Conservation (phyloP, 768 basidiomycete species). For the Auricularia cornea region DNA sequence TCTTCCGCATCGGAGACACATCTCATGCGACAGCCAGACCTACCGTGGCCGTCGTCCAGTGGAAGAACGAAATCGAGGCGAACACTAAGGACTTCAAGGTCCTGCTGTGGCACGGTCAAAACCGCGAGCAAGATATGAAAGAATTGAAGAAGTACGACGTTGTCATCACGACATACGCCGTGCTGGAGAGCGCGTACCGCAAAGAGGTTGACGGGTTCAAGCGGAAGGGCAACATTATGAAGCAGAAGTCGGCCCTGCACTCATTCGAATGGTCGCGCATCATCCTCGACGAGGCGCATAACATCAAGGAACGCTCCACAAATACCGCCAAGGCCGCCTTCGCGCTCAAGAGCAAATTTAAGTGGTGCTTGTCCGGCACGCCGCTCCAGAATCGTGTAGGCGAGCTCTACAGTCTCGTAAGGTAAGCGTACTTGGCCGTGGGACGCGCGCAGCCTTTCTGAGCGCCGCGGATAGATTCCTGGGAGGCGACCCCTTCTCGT, state of each 20-base stretch:
- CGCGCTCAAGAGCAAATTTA: slow-evolving; percentile 67
- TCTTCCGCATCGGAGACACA: too few species aligned
- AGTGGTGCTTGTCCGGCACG: slow-evolving; percentile 96
- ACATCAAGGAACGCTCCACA: slow-evolving; percentile 90
- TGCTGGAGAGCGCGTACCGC: slow-evolving; percentile 86
- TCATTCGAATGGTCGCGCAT: slow-evolving; percentile 77
- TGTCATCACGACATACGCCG: slow-evolving; percentile 79
- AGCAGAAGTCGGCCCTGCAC: slow-evolving; percentile 83
- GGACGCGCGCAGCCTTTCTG: slow-evolving; percentile 9
- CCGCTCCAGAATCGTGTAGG: slow-evolving; percentile 98
- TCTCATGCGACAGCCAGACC: slow-evolving; percentile 23
- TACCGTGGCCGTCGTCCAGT: slow-evolving; percentile 60
- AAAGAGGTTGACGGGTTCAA: slow-evolving; percentile 92
- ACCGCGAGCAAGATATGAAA: slow-evolving; percentile 55
- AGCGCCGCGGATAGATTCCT: neutral
- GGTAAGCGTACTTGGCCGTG: slow-evolving; percentile 19
- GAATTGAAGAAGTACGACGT: slow-evolving; percentile 83
- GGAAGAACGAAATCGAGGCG: slow-evolving; percentile 86
- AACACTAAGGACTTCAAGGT: slow-evolving; percentile 82
- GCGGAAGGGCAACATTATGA: slow-evolving; percentile 72
- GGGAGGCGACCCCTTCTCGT: slow-evolving; percentile 87
- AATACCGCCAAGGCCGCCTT: slow-evolving; percentile 98
- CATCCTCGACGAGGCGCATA: slow-evolving; percentile 91
- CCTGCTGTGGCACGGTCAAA: slow-evolving; percentile 85
- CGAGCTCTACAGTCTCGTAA: slow-evolving; percentile 89